Percentiles rank a stretch among this genome's conserved stretches.
phyloP scores from a whole-genome alignment of 2,329 filamentous ascomycete genomes.

The Cercospora berteroae region DNA sequence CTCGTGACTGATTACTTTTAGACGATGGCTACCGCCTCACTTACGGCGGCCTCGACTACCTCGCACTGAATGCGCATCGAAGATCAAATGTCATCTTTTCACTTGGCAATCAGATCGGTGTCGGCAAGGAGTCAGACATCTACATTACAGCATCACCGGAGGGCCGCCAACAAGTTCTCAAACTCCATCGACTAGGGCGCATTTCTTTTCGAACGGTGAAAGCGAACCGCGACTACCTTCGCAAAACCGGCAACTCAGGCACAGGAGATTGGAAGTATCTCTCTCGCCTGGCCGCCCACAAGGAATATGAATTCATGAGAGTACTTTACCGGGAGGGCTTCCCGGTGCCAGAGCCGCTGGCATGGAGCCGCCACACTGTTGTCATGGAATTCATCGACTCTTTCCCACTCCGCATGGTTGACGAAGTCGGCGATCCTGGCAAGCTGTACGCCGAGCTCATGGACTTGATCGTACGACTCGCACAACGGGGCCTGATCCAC shows the following conservation, averaged over 20 bases:
- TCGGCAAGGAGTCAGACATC: constrained; percentile 97
- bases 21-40: constrained; percentile 95
- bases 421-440: constrained; percentile 77
- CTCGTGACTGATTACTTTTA: constrained; percentile 27
- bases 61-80: constrained; percentile 88
- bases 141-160: constrained; percentile 82
- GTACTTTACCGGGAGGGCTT: constrained; percentile 81
- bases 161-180: constrained; percentile 78
- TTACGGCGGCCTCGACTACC: constrained; percentile 94
- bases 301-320: constrained; percentile 93
- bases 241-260: constrained; percentile 57
- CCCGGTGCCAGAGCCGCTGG: constrained; percentile 81
- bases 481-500: constrained; percentile 85
- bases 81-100: constrained; percentile 80
- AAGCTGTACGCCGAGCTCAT: constrained; percentile 90
- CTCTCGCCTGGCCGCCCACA: constrained; percentile 84
- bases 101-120: constrained; percentile 89
- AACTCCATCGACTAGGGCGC: constrained; percentile 91
- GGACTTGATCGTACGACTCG: constrained; percentile 76
- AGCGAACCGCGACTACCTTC: constrained; percentile 91
- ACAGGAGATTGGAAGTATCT: constrained; percentile 98
- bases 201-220: constrained; percentile 98
- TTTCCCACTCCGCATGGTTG: constrained; percentile 85
- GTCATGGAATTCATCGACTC: constrained; percentile 94
- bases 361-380: constrained; percentile 90